phyloP scores from a whole-genome alignment of 208 protist species.

The Leishmania mexicana region DNA sequence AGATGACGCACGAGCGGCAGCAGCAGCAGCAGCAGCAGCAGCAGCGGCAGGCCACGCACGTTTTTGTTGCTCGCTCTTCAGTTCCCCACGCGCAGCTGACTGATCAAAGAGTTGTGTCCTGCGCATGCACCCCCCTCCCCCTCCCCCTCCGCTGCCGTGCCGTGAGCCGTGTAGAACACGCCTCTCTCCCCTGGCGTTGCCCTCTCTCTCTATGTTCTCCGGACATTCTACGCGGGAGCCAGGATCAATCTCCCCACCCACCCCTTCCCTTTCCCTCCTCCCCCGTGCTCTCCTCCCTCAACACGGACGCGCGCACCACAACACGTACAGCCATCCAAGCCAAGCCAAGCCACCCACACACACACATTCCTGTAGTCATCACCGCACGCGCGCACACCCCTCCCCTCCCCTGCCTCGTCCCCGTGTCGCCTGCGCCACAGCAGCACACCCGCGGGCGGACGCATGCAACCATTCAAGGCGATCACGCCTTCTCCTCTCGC shows the following conservation, averaged over 20 bases:
- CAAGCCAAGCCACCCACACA: not conserved
- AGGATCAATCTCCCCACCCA: too few relatives aligned
- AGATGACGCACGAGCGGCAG: too few relatives aligned
- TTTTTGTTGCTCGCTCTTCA: too few relatives aligned
- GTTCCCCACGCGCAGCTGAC: too few relatives aligned
- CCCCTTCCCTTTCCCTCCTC: not conserved
- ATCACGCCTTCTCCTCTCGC: too few relatives aligned
- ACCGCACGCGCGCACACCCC: not conserved
- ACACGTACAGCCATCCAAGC: not conserved
- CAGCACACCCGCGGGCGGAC: not conserved
- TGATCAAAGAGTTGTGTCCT: too few relatives aligned
- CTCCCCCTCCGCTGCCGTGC: too few relatives aligned
- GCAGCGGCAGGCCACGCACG: too few relatives aligned
- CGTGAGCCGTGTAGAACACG: too few relatives aligned
- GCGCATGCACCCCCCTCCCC: too few relatives aligned
- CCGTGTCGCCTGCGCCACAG: not conserved
- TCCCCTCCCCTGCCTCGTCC: not conserved
- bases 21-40: too few relatives aligned
- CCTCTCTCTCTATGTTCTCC: not conserved
- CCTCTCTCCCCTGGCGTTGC: too few relatives aligned
- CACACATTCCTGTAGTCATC: not conserved
- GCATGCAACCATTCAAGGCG: not conserved
- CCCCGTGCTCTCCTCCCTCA: not conserved
- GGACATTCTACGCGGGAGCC: not conserved
- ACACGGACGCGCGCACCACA: not conserved